A percentile compares a stretch with the other conserved stretches of the same genome.
Conservation (phyloP, 2,329 filamentous ascomycete species). For the Phyllosticta capitalensis region DNA sequence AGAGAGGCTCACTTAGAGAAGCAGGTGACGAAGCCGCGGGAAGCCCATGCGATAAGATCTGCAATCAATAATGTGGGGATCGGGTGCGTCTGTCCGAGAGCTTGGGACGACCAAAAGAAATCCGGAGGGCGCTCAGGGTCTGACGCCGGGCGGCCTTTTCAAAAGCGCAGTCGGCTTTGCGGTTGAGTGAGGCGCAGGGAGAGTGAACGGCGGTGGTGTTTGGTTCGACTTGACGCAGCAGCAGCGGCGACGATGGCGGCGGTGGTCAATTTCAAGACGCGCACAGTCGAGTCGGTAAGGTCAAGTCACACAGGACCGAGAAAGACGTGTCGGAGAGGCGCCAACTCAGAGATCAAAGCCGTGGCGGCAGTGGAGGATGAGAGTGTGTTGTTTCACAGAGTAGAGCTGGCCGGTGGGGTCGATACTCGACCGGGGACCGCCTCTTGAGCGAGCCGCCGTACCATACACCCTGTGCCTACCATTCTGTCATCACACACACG, state of each 20-base stretch:
- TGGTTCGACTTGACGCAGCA: not conserved
- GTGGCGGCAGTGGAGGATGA: not conserved
- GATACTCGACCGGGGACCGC: not conserved
- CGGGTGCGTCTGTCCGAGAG: not conserved
- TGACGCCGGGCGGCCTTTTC: not conserved
- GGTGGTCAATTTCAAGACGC: not conserved
- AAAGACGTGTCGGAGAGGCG: not conserved
- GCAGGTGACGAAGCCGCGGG: not conserved
- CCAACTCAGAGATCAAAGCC: not conserved
- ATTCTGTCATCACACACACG: not conserved
- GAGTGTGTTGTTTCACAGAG: not conserved
- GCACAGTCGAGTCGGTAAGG: not conserved
- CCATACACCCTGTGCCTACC: not conserved
- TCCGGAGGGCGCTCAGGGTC: not conserved
- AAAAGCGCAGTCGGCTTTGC: not conserved
- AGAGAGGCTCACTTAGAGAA: not conserved
- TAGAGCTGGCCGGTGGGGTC: not conserved
- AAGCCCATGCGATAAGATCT: conserved; percentile 7
- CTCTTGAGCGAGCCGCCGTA: not conserved
- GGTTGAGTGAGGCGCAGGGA: not conserved
- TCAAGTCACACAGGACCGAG: not conserved
- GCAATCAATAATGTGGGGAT: conserved; percentile 8
- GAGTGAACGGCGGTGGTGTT: not conserved
- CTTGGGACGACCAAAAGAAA: not conserved
- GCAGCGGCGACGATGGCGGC: not conserved